A percentile compares a stretch with the other conserved stretches of the same genome.
Conservation (phyloP, 306 rosid genomes). For the Malus sylvestris region DNA sequence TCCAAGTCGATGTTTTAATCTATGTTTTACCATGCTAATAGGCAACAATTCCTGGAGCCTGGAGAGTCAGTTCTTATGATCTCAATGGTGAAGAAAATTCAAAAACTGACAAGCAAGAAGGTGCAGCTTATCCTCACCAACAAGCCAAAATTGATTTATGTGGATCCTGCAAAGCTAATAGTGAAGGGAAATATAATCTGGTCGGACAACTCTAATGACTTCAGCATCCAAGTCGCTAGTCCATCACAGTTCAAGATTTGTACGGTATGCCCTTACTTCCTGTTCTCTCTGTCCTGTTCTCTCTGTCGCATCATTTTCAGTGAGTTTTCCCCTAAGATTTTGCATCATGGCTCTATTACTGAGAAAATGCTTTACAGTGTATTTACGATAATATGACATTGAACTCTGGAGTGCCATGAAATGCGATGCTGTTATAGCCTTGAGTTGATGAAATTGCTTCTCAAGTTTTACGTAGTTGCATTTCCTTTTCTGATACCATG, state of each 20-base stretch:
- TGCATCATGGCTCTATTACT: neutral
- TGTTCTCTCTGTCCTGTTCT: slow-evolving; percentile 3
- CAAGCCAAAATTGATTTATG: slow-evolving; percentile 92
- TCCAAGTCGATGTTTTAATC: neutral
- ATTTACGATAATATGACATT: neutral
- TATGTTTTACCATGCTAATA: slow-evolving; percentile 16
- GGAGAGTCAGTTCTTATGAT: slow-evolving; percentile 96
- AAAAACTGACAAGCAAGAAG: slow-evolving; percentile 87
- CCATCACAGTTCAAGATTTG: slow-evolving; percentile 87
- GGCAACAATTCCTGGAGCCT: slow-evolving; percentile 96
- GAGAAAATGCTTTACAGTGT: neutral
- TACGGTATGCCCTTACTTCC: slow-evolving; percentile 50
- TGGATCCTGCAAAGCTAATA: slow-evolving; percentile 82
- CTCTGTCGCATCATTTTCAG: neutral
- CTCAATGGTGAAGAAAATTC: slow-evolving; percentile 90
- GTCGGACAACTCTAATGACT: slow-evolving; percentile 90
- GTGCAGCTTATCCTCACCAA: slow-evolving; percentile 98
- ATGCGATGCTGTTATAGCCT: neutral
- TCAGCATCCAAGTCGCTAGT: slow-evolving; percentile 77
- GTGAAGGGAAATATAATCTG: slow-evolving; percentile 88
- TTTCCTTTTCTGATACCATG: slow-evolving; percentile 12
- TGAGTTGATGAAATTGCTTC: neutral
- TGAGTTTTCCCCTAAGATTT: neutral
- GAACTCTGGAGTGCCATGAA: neutral
- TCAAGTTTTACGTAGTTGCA: neutral